Evolutionary conservation across 257 asterid species (phyloP).

Genomic region (Striga asiatica): DNA sequence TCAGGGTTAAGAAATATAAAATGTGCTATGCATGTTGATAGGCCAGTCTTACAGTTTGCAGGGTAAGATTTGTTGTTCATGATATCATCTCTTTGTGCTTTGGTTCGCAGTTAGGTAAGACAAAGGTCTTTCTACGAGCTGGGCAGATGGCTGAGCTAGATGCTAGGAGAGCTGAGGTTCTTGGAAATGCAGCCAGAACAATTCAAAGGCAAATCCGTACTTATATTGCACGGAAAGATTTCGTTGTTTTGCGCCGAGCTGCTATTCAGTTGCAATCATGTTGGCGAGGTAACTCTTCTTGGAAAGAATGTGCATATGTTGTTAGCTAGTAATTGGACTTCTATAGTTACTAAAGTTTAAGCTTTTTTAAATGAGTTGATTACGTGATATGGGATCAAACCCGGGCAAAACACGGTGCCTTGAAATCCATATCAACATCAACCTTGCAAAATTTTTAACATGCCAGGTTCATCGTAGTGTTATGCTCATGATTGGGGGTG

Average conservation of each 20-base stretch:
- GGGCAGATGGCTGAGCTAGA: conserved; percentile 99
- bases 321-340: conserved; percentile 3
- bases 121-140: conserved; percentile 95
- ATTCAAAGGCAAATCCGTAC: conserved; percentile 95
- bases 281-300: conserved; percentile 75
- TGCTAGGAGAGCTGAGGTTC: conserved; percentile 91
- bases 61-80: no score
- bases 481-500: no score
- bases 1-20: no score
- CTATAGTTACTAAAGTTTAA: no score
- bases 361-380: no score
- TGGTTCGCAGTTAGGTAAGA: conserved; percentile 78
- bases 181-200: conserved; percentile 89
- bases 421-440: no score
- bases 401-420: no score
- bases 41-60: neutral
- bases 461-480: no score
- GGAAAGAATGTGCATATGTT: conserved; percentile 1
- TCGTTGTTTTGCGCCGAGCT: conserved; percentile 58
- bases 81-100: conserved; percentile 15
- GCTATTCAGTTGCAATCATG: conserved; percentile 87
- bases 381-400: no score
- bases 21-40: neutral
- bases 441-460: no score
- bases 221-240: conserved; percentile 77